A percentile compares a stretch with the other conserved stretches of the same genome.
Conservation (phyloP, 352 stramenopile species). For the Pythium periplocum region DNA sequence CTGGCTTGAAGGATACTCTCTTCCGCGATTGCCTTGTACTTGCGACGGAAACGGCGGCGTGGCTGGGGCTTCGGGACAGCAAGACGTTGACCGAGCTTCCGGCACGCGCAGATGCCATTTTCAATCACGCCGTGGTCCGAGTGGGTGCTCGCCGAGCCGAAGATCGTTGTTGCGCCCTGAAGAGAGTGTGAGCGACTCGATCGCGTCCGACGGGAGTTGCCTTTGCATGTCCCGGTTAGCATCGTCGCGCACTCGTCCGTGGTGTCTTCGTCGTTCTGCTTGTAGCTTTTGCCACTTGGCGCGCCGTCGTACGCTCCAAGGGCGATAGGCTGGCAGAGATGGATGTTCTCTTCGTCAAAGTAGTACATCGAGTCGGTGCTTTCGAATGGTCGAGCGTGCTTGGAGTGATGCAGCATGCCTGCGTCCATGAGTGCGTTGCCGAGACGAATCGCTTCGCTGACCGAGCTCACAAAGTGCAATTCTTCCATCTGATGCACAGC, state of each 20-base stretch:
- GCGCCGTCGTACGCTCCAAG: neutral
- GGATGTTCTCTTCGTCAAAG: slow-evolving; percentile 36
- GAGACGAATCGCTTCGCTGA: slow-evolving; percentile 31
- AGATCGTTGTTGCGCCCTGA: too few species aligned
- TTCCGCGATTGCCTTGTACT: slow-evolving; percentile 22
- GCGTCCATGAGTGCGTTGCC: slow-evolving; percentile 46
- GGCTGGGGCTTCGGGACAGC: slow-evolving; percentile 11
- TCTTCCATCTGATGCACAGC: slow-evolving; percentile 27
- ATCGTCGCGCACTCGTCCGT: slow-evolving; percentile 8
- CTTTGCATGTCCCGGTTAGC: slow-evolving; percentile 4
- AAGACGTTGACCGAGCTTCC: slow-evolving; percentile 30
- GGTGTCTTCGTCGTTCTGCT: neutral
- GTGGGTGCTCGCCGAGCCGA: slow-evolving; percentile 24
- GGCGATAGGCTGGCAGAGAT: slow-evolving; percentile 20
- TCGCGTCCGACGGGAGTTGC: slow-evolving; percentile 12
- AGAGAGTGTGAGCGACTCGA: slow-evolving; percentile 1
- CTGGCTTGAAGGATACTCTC: slow-evolving; percentile 33
- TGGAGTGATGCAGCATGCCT: slow-evolving; percentile 38
- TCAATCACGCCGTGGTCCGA: slow-evolving; percentile 29
- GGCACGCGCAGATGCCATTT: slow-evolving; percentile 23
- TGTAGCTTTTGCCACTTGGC: neutral
- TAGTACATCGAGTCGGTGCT: slow-evolving; percentile 26
- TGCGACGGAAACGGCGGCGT: slow-evolving; percentile 24
- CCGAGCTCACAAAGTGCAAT: slow-evolving; percentile 15
- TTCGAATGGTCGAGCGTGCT: slow-evolving; percentile 32